phyloP scores from a whole-genome alignment of 257 asterid species.

The Solanum piurae region DNA sequence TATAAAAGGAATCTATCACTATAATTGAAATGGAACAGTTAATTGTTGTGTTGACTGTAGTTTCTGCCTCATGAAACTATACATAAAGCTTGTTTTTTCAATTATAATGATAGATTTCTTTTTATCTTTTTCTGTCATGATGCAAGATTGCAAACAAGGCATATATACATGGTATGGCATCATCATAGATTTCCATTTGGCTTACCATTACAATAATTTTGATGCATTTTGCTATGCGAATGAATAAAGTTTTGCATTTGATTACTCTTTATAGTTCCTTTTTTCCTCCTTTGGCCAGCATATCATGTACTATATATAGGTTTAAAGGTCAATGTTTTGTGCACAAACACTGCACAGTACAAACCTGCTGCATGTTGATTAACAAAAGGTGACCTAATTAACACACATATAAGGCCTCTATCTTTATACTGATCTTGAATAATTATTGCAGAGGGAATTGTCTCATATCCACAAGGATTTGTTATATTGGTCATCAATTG shows the following conservation, averaged over 20 bases:
- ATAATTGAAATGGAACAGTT: neutral
- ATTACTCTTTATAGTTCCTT: neutral
- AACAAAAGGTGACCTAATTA: neutral
- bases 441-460: neutral
- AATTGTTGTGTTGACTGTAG: neutral
- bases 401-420: neutral
- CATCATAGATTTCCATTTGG: neutral
- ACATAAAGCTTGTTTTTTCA: neutral
- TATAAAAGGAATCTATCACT: neutral
- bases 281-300: neutral
- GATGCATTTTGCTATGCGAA: neutral
- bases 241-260: neutral
- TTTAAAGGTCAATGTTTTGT: neutral
- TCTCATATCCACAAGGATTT: neutral
- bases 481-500: neutral
- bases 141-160: neutral
- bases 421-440: neutral
- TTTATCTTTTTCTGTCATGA: neutral
- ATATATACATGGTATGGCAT: neutral
- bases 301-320: neutral
- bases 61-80: neutral
- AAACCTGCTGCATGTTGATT: neutral
- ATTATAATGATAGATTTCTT: neutral
- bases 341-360: neutral
- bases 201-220: neutral